phyloP scores from a whole-genome alignment of 2,329 filamentous ascomycete genomes.

The Hypoxylon rubiginosum region DNA sequence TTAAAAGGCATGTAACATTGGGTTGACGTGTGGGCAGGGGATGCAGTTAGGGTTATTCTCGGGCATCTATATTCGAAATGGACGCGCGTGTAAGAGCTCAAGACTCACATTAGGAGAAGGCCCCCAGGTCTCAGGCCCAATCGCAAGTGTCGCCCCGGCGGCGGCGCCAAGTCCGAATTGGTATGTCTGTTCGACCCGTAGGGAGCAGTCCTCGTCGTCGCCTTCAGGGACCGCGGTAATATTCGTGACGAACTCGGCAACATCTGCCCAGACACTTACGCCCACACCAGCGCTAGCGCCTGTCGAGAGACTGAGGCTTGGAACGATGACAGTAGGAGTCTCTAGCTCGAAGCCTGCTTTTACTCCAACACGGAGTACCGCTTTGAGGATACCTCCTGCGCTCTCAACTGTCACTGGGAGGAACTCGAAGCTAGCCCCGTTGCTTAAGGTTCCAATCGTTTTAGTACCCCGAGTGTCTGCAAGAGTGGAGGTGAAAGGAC shows the following conservation, averaged over 20 bases:
- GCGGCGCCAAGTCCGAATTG: conserved; percentile 65
- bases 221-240: conserved; percentile 57
- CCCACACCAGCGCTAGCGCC: conserved; percentile 61
- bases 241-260: conserved; percentile 68
- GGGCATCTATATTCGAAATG: not conserved
- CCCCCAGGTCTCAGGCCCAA: conserved; percentile 63
- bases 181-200: conserved; percentile 64
- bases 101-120: conserved; percentile 54
- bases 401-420: conserved; percentile 65
- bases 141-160: conserved; percentile 64
- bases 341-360: conserved; percentile 59
- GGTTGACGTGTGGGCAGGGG: too few relatives aligned
- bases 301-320: conserved; percentile 33
- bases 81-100: not conserved
- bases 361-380: conserved; percentile 62
- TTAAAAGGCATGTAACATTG: not conserved
- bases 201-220: conserved; percentile 56
- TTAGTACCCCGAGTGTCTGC: conserved; percentile 2
- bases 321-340: conserved; percentile 42
- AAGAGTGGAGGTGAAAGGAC: not conserved
- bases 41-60: too few relatives aligned
- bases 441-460: conserved; percentile 51
- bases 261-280: conserved; percentile 63
- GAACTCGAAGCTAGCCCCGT: conserved; percentile 68
- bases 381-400: conserved; percentile 59